Conservation (phyloP, 1,139 yeast genomes). For the Suhomyces bolitotheri region DNA sequence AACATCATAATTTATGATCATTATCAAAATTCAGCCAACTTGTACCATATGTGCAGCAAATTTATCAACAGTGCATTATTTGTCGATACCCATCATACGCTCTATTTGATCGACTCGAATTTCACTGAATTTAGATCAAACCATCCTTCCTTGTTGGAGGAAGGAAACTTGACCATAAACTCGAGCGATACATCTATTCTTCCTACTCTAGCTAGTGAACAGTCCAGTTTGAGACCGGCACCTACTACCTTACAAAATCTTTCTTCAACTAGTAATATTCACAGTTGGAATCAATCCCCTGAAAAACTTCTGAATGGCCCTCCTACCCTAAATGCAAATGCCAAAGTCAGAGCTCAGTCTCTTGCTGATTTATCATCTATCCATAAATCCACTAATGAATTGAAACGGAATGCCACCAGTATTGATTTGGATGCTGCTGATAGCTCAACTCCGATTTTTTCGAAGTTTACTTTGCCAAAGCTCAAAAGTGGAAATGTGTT, state of each 20-base stretch:
- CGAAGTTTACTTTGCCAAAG: conserved; percentile 32
- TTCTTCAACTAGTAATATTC: conserved; percentile 6
- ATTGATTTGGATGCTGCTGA: conserved; percentile 10
- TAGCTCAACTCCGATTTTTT: conserved; percentile 30
- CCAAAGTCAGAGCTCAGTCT: conserved; percentile 8
- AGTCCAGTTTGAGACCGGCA: conserved; percentile 8
- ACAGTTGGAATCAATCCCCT: neutral
- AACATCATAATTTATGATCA: conserved; percentile 35
- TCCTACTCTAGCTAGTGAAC: neutral
- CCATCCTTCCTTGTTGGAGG: conserved; percentile 22
- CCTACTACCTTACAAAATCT: conserved; percentile 10
- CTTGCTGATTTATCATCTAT: conserved; percentile 6
- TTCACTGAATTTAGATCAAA: conserved; percentile 28
- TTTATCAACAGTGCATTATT: conserved; percentile 35
- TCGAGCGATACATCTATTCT: neutral
- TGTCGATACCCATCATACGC: conserved; percentile 27
- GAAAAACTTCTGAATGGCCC: conserved; percentile 3
- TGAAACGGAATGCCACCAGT: conserved; percentile 10
- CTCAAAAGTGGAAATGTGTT: conserved; percentile 23
- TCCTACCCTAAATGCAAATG: conserved; percentile 10
- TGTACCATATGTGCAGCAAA: conserved; percentile 51
- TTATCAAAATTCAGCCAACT: conserved; percentile 34
- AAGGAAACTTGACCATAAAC: conserved; percentile 10
- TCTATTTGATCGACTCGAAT: conserved; percentile 36
- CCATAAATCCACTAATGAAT: conserved; percentile 5